Base-by-base conservation (phyloP, 2,329 filamentous ascomycete species). In the Ciborinia camelliae region DNA sequence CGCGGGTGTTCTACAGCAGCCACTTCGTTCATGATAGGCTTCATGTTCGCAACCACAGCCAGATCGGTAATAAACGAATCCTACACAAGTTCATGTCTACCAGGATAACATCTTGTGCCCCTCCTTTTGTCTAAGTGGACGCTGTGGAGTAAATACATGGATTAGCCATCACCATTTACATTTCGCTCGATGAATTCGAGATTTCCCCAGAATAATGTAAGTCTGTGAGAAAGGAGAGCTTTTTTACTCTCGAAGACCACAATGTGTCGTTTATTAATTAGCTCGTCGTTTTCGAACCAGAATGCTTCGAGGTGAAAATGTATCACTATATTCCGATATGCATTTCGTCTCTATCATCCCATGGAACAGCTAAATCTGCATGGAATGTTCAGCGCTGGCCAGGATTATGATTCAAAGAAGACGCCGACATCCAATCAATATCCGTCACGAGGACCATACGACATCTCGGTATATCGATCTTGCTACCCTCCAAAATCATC, bases 391-490 rank as follows among this genome's bases (percentile, higher is more conserved):
- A 61, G 26, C 37, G 35, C 41, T 43, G 37, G 55, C 63, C 50
- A 61, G 63, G 63, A 61, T 64, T 41, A 53, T 41, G 37, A 37
- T 52, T 45, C 39, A 59, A 51, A 61, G 9, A 53, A n/a, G 8
- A 37, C 37, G 18, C 37, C 54, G 60, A 59, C 23, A 58, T 41
- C 71, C 71, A 72, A 71, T 71, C 66, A 66, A 14, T 41, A 3
- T 10, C 9, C 50, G 57, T 69, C 70, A 70, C 68, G 67, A 68
- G 69, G 48, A 54, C 62, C n/a, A 62, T 60, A 26, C 50, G n/a
- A 59, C 20, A 48, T 51, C 15, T 47, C 48, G 35, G 4, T 12
- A 45, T 58, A 65, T 45, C 59, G 45, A 51, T 66, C 51, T 67
- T 67, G 57, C 30, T 52, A 30, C 54, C 58, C 62, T 45, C 59